A percentile compares a stretch with the other conserved stretches of the same genome.
These are phyloP conservation scores for Apophysomyces trapeziformis DNA, from an alignment of 371 early-diverging fungal genomes.

Conservation along the genomic window DNA sequence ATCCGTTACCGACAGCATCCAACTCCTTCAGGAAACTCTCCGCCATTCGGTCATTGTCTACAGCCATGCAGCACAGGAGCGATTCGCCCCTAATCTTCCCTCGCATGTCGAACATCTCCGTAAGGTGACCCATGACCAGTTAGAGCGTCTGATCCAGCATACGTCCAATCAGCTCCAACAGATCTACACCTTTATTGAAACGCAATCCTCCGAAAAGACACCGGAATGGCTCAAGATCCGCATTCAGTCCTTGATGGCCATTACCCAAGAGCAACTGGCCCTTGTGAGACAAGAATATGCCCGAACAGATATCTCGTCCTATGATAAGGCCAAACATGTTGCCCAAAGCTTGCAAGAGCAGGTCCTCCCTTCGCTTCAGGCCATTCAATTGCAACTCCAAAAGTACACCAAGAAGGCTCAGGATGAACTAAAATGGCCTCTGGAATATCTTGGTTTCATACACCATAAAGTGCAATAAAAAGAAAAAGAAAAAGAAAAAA, in stretches of 20 bases:
- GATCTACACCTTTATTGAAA: slow-evolving; percentile 43
- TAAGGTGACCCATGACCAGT: not conserved
- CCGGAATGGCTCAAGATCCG: slow-evolving; percentile 56
- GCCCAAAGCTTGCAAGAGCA: slow-evolving; percentile 51
- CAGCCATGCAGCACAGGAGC: slow-evolving; percentile 33
- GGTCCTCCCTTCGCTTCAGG: slow-evolving; percentile 56
- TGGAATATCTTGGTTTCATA: slow-evolving; percentile 11
- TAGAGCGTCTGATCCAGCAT: slow-evolving; percentile 22
- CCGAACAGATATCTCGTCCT: slow-evolving; percentile 49
- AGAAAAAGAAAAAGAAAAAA: slow-evolving; percentile 1
- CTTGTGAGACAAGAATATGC: slow-evolving; percentile 44
- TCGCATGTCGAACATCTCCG: not conserved
- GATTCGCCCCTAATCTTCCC: slow-evolving; percentile 30
- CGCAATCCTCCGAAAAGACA: slow-evolving; percentile 39
- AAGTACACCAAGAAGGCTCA: slow-evolving; percentile 31
- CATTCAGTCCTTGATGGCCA: slow-evolving; percentile 40
- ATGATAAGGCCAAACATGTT: slow-evolving; percentile 58
- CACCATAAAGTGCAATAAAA: slow-evolving; percentile 2
- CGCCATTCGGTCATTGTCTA: slow-evolving; percentile 33
- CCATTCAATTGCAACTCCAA: slow-evolving; percentile 38
- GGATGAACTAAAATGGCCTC: slow-evolving; percentile 31
- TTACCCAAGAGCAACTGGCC: slow-evolving; percentile 49
- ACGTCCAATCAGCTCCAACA: slow-evolving; percentile 27
- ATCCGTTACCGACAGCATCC: slow-evolving; percentile 24
- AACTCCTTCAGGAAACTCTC: slow-evolving; percentile 34